Conservation (phyloP, 208 protist species). For the Wallacemonas sp. region DNA sequence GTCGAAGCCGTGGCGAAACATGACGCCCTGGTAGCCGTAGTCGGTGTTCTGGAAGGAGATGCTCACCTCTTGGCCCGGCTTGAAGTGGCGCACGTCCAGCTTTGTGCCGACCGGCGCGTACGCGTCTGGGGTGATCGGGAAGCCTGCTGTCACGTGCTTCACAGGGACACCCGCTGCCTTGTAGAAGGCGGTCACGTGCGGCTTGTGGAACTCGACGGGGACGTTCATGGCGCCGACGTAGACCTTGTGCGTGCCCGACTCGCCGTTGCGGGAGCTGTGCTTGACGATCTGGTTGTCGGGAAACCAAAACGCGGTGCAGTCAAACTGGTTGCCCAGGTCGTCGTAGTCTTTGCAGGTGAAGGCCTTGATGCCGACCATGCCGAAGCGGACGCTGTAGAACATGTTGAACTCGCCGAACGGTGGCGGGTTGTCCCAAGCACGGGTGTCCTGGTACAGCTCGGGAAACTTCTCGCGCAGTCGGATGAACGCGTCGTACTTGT, state of each 20-base stretch:
- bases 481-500: constrained; percentile 94
- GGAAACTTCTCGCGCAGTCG: constrained; percentile 92
- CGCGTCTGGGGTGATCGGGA: constrained; percentile 88
- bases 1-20: constrained; percentile 94
- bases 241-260: constrained; percentile 84
- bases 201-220: constrained; percentile 91
- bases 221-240: constrained; percentile 92
- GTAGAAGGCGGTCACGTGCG: constrained; percentile 88
- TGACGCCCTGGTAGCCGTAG: constrained; percentile 92
- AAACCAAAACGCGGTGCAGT: constrained; percentile 93
- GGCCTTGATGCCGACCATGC: constrained; percentile 90
- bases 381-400: constrained; percentile 93
- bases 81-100: constrained; percentile 94
- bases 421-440: constrained; percentile 91
- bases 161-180: constrained; percentile 89
- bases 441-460: constrained; percentile 92
- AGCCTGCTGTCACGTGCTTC: constrained; percentile 88
- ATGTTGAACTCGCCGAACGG: constrained; percentile 95
- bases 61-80: constrained; percentile 92
- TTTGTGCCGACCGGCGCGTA: constrained; percentile 93
- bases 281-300: constrained; percentile 92
- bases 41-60: constrained; percentile 93
- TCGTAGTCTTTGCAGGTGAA: constrained; percentile 94
- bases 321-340: constrained; percentile 92
- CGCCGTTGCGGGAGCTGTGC: constrained; percentile 77